Conservation (phyloP, 2,329 filamentous ascomycete genomes). For the Fusarium cicatricum region DNA sequence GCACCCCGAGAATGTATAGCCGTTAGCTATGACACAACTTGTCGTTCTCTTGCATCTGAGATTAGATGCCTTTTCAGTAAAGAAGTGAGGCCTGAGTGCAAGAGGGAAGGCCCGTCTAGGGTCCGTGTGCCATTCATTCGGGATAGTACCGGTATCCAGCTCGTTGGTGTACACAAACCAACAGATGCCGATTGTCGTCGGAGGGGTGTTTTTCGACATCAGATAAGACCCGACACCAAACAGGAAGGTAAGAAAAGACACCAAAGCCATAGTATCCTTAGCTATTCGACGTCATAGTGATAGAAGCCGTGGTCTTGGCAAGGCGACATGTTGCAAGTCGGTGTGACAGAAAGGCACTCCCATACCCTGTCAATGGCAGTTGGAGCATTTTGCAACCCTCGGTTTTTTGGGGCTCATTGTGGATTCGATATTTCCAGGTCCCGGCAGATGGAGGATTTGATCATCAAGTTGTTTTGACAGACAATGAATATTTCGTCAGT, state of each 20-base stretch:
- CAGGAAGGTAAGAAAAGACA: background rate
- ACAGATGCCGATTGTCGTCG: background rate
- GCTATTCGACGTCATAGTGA: conserved; percentile 8
- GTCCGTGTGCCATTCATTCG: background rate
- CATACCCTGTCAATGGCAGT: background rate
- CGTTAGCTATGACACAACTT: background rate
- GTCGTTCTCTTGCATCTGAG: background rate
- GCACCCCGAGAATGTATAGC: background rate
- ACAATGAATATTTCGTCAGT: background rate
- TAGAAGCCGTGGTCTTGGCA: background rate
- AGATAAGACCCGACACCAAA: no score
- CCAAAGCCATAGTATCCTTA: background rate
- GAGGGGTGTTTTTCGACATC: background rate
- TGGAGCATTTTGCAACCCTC: background rate
- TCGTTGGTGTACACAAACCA: background rate
- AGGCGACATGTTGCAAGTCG: conserved; percentile 3
- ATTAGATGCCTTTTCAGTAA: background rate
- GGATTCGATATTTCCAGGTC: conserved; percentile 10
- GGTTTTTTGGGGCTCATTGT: background rate
- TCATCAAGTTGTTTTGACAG: background rate
- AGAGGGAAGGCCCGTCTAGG: background rate
- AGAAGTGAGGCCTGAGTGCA: background rate
- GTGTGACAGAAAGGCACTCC: conserved; percentile 9
- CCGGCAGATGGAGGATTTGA: background rate
- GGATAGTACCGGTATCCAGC: no score